Conservation (phyloP, 352 stramenopile genomes). For the Ophiocytium majus region DNA sequence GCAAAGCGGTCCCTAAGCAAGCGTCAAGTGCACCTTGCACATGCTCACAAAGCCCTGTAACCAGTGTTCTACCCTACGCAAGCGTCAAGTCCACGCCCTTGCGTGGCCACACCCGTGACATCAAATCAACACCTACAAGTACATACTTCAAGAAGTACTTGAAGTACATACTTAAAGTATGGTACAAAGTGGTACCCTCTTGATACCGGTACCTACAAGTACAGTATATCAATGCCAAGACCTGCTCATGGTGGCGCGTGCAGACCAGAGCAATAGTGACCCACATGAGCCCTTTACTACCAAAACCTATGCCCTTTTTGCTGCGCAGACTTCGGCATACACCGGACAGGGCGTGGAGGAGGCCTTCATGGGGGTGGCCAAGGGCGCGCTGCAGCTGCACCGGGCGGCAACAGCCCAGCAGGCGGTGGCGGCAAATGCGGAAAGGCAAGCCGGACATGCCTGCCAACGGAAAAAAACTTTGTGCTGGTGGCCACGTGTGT, state of each 20-base stretch:
- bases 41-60: no score
- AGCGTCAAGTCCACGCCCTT: no score
- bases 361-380: neutral
- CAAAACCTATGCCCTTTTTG: neutral
- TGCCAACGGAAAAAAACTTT: neutral
- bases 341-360: conserved; percentile 20
- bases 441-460: neutral
- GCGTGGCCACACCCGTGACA: no score
- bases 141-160: neutral
- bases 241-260: neutral
- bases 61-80: no score
- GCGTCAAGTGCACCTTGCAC: no score
- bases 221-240: neutral
- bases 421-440: neutral
- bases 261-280: neutral
- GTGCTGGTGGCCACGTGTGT: no score
- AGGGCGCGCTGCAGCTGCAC: conserved; percentile 7
- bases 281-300: neutral
- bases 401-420: neutral
- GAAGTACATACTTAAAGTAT: conserved; percentile 5
- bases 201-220: neutral
- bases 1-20: no score
- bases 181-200: neutral
- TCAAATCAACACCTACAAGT: no score
- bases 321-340: conserved; percentile 17